phyloP scores from a whole-genome alignment of 345 rosid genomes.

The Mangifera indica region DNA sequence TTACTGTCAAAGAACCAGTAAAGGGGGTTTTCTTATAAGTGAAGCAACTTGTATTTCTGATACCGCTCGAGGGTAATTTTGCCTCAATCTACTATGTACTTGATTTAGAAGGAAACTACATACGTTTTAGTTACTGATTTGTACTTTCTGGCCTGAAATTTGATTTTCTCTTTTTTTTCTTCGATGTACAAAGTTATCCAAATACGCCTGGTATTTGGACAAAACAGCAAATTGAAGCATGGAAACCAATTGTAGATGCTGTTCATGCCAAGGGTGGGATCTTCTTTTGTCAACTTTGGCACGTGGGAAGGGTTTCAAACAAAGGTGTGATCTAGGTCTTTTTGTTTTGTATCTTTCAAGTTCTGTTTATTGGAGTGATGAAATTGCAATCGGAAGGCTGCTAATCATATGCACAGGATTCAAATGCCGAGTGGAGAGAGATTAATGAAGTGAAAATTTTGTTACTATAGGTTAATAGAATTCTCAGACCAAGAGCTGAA shows the following conservation, averaged over 20 bases:
- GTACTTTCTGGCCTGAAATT: background rate
- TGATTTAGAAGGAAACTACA: background rate
- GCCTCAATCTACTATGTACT: background rate
- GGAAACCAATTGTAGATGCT: too few species aligned
- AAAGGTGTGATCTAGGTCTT: too few species aligned
- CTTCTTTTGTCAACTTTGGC: too few species aligned
- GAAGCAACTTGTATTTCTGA: slow-evolving; percentile 71
- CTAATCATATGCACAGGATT: too few species aligned
- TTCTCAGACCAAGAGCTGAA: background rate
- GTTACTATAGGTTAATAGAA: too few species aligned
- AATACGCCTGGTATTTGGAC: slow-evolving; percentile 66
- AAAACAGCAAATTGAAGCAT: too few species aligned
- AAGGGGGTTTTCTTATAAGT: slow-evolving; percentile 58
- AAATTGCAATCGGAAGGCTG: too few species aligned
- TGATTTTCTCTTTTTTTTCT: background rate
- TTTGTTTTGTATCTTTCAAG: too few species aligned
- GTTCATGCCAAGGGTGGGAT: too few species aligned
- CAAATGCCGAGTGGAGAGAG: too few species aligned
- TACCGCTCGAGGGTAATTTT: slow-evolving; percentile 49
- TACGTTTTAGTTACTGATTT: background rate
- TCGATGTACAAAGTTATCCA: slow-evolving; percentile 30
- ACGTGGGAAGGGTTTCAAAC: slow-evolving; percentile 68
- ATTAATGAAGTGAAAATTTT: too few species aligned
- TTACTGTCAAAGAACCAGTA: slow-evolving; percentile 61
- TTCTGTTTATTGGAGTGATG: too few species aligned